phyloP scores from a whole-genome alignment of 805 yeast genomes.

The Starmera amethionina region DNA sequence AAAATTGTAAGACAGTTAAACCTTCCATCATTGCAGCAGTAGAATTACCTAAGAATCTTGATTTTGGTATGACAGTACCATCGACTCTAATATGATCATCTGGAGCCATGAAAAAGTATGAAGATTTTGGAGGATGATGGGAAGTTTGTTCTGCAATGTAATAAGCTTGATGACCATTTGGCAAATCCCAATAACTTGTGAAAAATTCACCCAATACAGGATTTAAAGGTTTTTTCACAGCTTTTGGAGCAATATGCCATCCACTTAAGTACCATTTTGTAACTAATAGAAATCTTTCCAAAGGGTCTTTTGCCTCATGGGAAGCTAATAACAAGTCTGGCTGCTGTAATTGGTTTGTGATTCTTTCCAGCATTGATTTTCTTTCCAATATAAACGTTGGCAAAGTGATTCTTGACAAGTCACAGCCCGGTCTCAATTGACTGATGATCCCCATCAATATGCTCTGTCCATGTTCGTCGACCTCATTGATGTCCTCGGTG shows the following conservation, averaged over 20 bases:
- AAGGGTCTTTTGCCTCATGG: constrained; percentile 43
- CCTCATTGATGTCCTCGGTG: constrained; percentile 79
- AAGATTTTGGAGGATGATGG: constrained; percentile 97
- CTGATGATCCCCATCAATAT: constrained; percentile 81
- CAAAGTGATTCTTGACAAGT: constrained; percentile 79
- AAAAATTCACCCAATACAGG: constrained; percentile 91
- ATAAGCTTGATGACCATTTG: constrained; percentile 62
- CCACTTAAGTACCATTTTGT: constrained; percentile 88
- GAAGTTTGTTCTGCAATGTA: constrained; percentile 92
- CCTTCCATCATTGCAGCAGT: constrained; percentile 99
- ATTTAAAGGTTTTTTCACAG: constrained; percentile 93
- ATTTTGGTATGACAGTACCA: constrained; percentile 80
- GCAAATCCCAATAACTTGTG: constrained; percentile 86
- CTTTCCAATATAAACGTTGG: constrained; percentile 94
- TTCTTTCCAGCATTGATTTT: constrained; percentile 92
- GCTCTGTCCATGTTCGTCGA: constrained; percentile 83
- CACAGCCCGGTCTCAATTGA: constrained; percentile 89
- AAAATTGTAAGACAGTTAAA: constrained; percentile 56
- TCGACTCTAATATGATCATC: constrained; percentile 74
- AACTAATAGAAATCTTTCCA: constrained; percentile 62
- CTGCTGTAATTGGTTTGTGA: constrained; percentile 77
- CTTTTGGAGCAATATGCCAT: constrained; percentile 98
- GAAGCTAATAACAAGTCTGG: constrained; percentile 73
- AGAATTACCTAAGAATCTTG: constrained; percentile 86
- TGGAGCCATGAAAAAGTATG: constrained; percentile 84